Evolutionary conservation across 1,139 yeast species (phyloP).

Genomic region (Hyphopichia burtonii): DNA sequence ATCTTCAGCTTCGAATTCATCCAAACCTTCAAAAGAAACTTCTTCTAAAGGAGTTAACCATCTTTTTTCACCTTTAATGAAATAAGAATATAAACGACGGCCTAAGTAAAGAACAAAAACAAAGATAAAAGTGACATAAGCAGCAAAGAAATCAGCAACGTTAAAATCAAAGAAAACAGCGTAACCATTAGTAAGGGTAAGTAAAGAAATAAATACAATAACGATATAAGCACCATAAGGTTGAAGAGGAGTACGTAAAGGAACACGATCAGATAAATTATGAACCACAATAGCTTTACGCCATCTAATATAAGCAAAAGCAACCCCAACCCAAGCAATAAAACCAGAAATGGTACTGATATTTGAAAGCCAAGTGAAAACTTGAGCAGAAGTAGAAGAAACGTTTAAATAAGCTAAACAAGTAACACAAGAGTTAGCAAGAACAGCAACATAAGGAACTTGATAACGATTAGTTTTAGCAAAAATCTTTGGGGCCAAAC

Average conservation of each 20-base stretch:
- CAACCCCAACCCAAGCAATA: constrained; percentile 60
- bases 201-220: constrained; percentile 41
- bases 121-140: constrained; percentile 60
- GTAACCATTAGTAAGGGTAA: constrained; percentile 60
- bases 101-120: constrained; percentile 47
- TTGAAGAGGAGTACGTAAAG: constrained; percentile 48
- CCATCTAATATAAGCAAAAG: constrained; percentile 50
- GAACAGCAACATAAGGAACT: constrained; percentile 57
- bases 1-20: constrained; percentile 40
- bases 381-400: constrained; percentile 50
- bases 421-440: constrained; percentile 27
- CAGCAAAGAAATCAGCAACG: constrained; percentile 53
- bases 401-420: constrained; percentile 62
- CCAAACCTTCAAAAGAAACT: constrained; percentile 48
- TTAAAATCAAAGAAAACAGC: constrained; percentile 54
- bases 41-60: constrained; percentile 42
- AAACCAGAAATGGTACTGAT: constrained; percentile 72
- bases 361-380: constrained; percentile 69
- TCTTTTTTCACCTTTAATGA: constrained; percentile 23
- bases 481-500: constrained; percentile 59
- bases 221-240: constrained; percentile 53
- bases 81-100: constrained; percentile 33
- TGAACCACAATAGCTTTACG: constrained; percentile 50
- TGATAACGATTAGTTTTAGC: constrained; percentile 63
- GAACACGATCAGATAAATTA: constrained; percentile 42